Base-by-base conservation (phyloP, 352 stramenopile species). In the Globisporangium cystogenes region DNA sequence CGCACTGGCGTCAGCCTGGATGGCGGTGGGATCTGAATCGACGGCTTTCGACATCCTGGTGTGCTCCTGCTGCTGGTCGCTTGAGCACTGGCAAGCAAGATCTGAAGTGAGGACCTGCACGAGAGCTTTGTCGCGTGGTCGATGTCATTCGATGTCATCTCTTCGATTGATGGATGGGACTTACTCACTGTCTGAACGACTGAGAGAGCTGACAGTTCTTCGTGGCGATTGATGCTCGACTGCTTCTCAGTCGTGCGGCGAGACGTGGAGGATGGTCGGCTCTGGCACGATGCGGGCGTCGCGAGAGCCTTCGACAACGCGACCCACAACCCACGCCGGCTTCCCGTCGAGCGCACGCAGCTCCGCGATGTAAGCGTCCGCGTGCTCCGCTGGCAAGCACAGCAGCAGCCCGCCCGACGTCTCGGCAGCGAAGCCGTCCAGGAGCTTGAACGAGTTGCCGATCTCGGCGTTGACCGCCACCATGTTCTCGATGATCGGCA, bases 371-470 rank as follows among this genome's bases (percentile, higher is more conserved):
- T 89, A 98, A 0, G 67, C 75, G 46, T 93, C 60, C 1, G 90
- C 93, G 53, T 96, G 76, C 24, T 89, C 79, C 20, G 84, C 77
- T 12, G 85, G 74, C 46, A 98, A 61, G 53, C 84, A 95, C 50
- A 98, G 81, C 58, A 98, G 77, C 33, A 98, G 68, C 1, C 93
- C 93, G 33, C 95, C 95, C 3, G 91, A 98, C 20, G 95, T 98
- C 76, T 98, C 93, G 18, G 95, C 92, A 16, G 88, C 94, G 54
- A 95, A 96, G 0, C 94, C 94, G 23, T 90, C 75, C 41, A 93
- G 66, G 52, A 98, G 68, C 60, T 91, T 84, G 82, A 98, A 98
- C 53, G 96, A 89, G 53, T 97, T 90, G 24, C 96, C 79, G 37
- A 91, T 86, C 36, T 80, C 72, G 24, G 90, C 65, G 64, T 98